These are phyloP conservation scores for Sarcocystis neurona DNA, from an alignment of 169 alveolate genomes.

Conservation along the genomic window DNA sequence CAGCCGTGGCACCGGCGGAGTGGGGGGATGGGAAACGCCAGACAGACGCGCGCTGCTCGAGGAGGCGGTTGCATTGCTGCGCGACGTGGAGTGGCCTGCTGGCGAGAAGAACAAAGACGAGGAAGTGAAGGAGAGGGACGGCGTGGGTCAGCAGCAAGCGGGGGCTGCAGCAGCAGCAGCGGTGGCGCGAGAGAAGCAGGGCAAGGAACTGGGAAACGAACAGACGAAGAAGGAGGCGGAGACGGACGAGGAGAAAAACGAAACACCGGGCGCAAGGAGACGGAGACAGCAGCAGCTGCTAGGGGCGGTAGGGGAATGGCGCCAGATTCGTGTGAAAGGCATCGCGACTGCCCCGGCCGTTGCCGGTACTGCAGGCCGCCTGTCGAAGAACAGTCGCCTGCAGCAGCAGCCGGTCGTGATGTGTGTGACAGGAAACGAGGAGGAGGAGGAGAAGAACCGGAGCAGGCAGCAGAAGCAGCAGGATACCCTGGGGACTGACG, in stretches of 20 bases:
- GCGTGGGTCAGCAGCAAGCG: too few species aligned
- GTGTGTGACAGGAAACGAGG: too few species aligned
- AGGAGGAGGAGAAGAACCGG: not conserved
- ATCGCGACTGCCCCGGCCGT: constrained; percentile 3
- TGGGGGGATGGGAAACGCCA: too few species aligned
- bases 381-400: too few species aligned
- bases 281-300: constrained; percentile 12
- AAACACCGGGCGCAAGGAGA: not conserved
- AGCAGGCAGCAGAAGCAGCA: not conserved
- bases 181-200: not conserved
- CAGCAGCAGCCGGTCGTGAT: too few species aligned
- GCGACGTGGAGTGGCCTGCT: not conserved
- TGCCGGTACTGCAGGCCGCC: too few species aligned
- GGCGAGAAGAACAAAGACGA: not conserved
- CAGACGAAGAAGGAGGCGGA: not conserved
- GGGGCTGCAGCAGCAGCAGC: not conserved
- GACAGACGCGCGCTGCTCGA: too few species aligned
- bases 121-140: not conserved
- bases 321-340: not conserved
- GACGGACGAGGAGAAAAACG: not conserved
- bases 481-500: not conserved
- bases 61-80: too few species aligned
- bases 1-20: too few species aligned
- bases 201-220: too few species aligned
- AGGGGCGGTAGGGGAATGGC: constrained; percentile 7